Evolutionary conservation across 352 stramenopile genomes (phyloP), one percentile per base, ranked within the genome.

Genomic region (Phytophthora europaea): DNA sequence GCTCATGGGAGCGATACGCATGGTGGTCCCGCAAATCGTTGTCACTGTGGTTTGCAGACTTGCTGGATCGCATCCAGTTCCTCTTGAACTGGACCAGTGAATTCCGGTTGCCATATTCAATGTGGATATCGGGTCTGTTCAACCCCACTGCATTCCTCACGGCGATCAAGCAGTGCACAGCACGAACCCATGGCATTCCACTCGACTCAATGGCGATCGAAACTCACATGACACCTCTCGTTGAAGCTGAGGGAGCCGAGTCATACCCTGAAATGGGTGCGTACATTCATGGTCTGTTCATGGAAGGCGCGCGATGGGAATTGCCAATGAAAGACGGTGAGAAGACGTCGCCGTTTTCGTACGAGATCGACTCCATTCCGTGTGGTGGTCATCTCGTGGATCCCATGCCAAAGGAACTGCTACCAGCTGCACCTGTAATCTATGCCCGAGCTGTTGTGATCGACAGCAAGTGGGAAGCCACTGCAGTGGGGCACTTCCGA

Each of bases 401-500:
- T 43, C 95, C 92, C 13, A 82, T 87, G 50, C 92, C 98, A 26
- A 99, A 99, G 68, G 94, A 99, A 79, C 75, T 99, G 15, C 84
- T 98, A 26, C 90, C 93, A 1, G 70, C 77, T 16, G 81, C 94
- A 55, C 97, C 79, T 23, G 88, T 99, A 22, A 78, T 99, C 7
- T 99, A 99, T 71, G 88, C 98, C n/a, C 97, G 97, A 36, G 97
- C 96, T 26, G 96, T 99, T 26, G 67, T 83, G 33, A 92, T 99
- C 55, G 80, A 98, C 59, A 81, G 83, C 9, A 72, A 85, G 12
- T 99, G 97, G 97, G 97, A 99, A 75, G 89, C 95, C n/a, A 98
- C 90, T 13, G 80, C 91, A 38, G 95, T 99, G 28, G 97, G 97
- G 12, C 98, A 98, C 74, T 94, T 99, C 61, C 86, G 97, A 10